A percentile compares a stretch with the other conserved stretches of the same genome.
These are phyloP conservation scores for Trichophyton rubrum DNA, from an alignment of 2,329 filamentous ascomycete species.

Conservation along the genomic window DNA sequence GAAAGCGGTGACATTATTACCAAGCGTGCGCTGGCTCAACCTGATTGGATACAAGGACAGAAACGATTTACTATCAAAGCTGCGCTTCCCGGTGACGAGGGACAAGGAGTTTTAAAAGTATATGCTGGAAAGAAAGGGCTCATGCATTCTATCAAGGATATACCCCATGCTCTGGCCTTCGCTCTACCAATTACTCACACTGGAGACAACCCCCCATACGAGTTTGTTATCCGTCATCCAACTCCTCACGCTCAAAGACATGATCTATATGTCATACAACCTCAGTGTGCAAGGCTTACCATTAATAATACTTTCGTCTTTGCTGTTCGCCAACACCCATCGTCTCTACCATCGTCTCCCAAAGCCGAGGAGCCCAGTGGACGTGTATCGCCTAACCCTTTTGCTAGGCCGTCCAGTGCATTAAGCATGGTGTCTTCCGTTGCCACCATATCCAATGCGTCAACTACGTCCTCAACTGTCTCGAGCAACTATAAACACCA, in stretches of 20 bases:
- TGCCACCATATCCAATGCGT: constrained; percentile 37
- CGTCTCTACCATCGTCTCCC: constrained; percentile 38
- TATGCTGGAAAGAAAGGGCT: constrained; percentile 90
- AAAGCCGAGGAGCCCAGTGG: constrained; percentile 30
- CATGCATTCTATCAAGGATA: constrained; percentile 96
- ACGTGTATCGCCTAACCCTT: constrained; percentile 39
- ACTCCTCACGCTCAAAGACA: constrained; percentile 96
- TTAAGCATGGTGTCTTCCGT: constrained; percentile 49
- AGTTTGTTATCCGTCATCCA: constrained; percentile 84
- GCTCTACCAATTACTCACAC: constrained; percentile 81
- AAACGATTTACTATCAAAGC: constrained; percentile 94
- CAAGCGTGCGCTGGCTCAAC: constrained; percentile 79
- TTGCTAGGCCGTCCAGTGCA: constrained; percentile 44
- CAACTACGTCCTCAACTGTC: constrained; percentile 34
- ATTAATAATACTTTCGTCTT: constrained; percentile 98
- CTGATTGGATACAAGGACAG: constrained; percentile 74
- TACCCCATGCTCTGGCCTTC: constrained; percentile 81
- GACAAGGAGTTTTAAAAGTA: constrained; percentile 72
- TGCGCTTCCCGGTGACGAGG: constrained; percentile 80
- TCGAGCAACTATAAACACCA: constrained; percentile 19
- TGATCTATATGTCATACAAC: constrained; percentile 92
- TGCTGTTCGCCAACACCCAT: constrained; percentile 82
- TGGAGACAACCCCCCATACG: constrained; percentile 85
- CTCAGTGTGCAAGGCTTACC: constrained; percentile 76
- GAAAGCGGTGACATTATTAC: constrained; percentile 78